These are phyloP conservation scores for Boletus rufocinnamomeus DNA, from an alignment of 768 basidiomycete genomes.

Conservation along the genomic window DNA sequence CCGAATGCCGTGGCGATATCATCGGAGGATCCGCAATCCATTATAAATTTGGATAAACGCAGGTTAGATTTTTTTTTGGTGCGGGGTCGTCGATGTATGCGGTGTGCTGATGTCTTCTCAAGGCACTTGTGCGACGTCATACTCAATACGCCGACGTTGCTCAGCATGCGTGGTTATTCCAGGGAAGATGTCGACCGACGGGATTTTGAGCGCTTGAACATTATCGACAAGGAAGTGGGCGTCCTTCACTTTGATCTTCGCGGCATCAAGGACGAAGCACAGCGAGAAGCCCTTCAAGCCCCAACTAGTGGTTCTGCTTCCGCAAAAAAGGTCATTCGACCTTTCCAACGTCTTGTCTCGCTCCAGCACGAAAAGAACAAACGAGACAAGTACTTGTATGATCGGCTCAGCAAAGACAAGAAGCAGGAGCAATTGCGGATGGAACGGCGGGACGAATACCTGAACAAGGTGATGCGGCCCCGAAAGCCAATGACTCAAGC, in stretches of 20 bases:
- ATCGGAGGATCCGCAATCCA: constrained; percentile 52
- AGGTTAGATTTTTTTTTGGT: constrained; percentile 47
- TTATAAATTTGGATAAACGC: constrained; percentile 83
- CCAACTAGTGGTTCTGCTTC: constrained; percentile 46
- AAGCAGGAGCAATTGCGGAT: constrained; percentile 69
- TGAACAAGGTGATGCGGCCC: constrained; percentile 69
- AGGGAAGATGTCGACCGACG: constrained; percentile 61
- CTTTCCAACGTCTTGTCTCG: constrained; percentile 64
- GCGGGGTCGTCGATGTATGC: neutral
- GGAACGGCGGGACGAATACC: constrained; percentile 73
- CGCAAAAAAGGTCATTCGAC: constrained; percentile 56
- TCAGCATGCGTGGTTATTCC: constrained; percentile 43
- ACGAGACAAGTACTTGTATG: constrained; percentile 69
- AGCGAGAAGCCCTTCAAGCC: constrained; percentile 57
- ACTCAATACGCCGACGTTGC: constrained; percentile 49
- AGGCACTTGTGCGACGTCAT: constrained; percentile 73
- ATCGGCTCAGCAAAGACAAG: constrained; percentile 74
- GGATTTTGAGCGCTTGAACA: constrained; percentile 75
- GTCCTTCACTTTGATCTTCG: constrained; percentile 68
- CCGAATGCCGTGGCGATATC: constrained; percentile 66
- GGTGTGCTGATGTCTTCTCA: constrained; percentile 19
- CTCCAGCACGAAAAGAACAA: constrained; percentile 81
- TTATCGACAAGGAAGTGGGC: constrained; percentile 69
- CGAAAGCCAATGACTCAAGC: constrained; percentile 50
- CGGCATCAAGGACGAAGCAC: constrained; percentile 73